Evolutionary conservation across 1,139 yeast genomes (phyloP), one percentile per base, ranked within the genome.

Genomic region (Yamadazyma triangularis): DNA sequence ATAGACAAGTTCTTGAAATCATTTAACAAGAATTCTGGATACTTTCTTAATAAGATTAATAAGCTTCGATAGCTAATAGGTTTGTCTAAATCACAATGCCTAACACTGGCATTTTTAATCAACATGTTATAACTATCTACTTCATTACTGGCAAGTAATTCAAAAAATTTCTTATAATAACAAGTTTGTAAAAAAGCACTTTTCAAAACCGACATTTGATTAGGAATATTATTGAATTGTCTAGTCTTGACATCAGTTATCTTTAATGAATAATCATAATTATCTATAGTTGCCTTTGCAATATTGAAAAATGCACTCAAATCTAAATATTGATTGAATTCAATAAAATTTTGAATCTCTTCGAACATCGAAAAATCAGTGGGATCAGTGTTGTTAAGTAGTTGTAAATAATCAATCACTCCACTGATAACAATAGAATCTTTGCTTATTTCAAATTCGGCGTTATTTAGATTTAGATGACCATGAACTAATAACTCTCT

Each of bases 181-280:
- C 67, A 65, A 1, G 79, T 77, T 53, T 82, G 89, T 14, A 64
- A 39, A 40, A 69, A 69, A 0, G 85, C 72, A 2, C 71, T 61
- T 2, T 58, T 48, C 4, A 74, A 30, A 0, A 77, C 80, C 12
- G 73, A 64, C 5, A 45, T 44, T 48, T 70, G 79, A 2, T 35
- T 29, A 0, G 87, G 86, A 2, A 70, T 38, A 2, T 40, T 41
- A 28, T 57, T 57, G 26, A 46, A 43, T 1, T 60, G 48, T 33
- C 87, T 56, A 0, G 88, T 79, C 46, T 80, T 80, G 18, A 79
- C 70, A 51, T 82, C 91, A 27, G 71, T 58, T 1, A 76, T 55
- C 13, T 40, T 35, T 18, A 71, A 28, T 4, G 16, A 14, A 16
- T 38, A 22, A 5, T 39, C 33, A 31, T 51, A 45, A 11, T 47